Evolutionary conservation across 2,329 filamentous ascomycete genomes (phyloP).

Genomic region (Hypoxylon sp.): DNA sequence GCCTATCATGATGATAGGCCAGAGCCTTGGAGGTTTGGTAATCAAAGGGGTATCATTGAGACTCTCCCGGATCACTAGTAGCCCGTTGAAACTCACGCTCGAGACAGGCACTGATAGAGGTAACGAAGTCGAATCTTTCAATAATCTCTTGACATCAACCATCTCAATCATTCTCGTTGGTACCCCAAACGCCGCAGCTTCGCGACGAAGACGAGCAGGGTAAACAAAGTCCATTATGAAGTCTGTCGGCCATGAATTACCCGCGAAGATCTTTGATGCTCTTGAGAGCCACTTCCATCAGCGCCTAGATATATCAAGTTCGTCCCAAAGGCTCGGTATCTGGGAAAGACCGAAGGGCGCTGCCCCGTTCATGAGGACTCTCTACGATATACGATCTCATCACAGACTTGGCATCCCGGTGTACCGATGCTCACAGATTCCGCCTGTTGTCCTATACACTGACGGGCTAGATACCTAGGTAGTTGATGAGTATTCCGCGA

Average conservation of each 20-base stretch:
- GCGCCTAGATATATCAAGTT: neutral
- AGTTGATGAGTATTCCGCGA: neutral
- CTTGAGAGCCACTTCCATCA: neutral
- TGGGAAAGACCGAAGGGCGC: no score
- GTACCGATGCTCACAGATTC: neutral
- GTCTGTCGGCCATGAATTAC: neutral
- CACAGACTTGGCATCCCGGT: neutral
- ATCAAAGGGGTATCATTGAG: neutral
- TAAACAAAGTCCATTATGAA: neutral
- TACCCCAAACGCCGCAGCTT: conserved; percentile 1
- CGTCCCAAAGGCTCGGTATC: neutral
- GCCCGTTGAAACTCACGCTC: neutral
- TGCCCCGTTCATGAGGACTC: neutral
- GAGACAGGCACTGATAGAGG: conserved; percentile 1
- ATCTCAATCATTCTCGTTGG: neutral
- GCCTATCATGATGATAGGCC: neutral
- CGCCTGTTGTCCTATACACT: neutral
- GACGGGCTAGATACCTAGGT: neutral
- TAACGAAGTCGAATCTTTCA: neutral
- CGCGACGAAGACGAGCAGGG: neutral
- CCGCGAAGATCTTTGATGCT: neutral
- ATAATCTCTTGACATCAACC: neutral
- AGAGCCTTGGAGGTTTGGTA: neutral
- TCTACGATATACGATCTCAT: neutral
- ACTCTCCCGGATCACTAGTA: neutral